Conservation (phyloP, 2,329 filamentous ascomycete genomes). For the Capronia coronata region DNA sequence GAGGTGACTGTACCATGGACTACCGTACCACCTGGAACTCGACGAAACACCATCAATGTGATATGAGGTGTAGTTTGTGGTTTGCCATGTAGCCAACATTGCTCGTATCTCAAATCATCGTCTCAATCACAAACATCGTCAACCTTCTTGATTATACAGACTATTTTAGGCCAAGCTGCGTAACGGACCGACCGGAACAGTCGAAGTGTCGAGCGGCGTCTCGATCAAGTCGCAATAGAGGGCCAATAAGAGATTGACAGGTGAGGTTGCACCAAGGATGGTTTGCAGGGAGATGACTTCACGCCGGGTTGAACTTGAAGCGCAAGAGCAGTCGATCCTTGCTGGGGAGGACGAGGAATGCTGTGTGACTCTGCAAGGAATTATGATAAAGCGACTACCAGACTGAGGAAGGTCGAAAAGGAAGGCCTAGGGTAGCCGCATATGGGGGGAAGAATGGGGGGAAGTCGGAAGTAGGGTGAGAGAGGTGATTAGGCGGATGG, state of each 20-base stretch:
- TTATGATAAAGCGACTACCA: background rate
- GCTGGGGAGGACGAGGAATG: no score
- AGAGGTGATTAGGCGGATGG: background rate
- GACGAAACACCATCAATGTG: background rate
- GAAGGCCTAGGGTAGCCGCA: no score
- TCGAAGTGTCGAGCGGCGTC: no score
- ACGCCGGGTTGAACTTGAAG: no score
- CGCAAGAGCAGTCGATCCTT: no score
- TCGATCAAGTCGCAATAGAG: no score
- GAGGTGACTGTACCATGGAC: no score
- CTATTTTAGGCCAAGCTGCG: conserved; percentile 8
- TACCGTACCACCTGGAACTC: background rate
- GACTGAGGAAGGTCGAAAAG: background rate
- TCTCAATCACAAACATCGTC: background rate
- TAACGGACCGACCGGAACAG: conserved; percentile 9
- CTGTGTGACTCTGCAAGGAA: no score
- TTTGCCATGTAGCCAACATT: background rate
- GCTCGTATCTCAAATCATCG: no score
- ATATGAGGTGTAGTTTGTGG: background rate
- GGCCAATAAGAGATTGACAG: no score
- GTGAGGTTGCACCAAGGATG: background rate
- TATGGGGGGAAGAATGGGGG: no score
- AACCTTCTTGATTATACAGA: background rate
- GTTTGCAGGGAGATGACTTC: background rate
- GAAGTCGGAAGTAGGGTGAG: background rate